Conservation (phyloP, 1,284 basidiomycete species). For the Pisolithus thermaeus region DNA sequence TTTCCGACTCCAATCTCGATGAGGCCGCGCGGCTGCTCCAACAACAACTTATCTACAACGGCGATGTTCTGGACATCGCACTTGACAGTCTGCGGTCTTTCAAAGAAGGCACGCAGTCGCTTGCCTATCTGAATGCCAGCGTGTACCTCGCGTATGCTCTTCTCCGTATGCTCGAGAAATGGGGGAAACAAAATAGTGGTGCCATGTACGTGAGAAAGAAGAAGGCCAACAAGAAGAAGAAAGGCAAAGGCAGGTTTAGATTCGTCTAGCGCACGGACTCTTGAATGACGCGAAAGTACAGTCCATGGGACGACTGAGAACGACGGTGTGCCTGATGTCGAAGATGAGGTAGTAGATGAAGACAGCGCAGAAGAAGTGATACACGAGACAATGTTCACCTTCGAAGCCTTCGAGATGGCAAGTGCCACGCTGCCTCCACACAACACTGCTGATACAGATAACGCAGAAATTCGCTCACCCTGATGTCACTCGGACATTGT, state of each 20-base stretch:
- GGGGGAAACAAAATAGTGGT: constrained; percentile 60
- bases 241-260: constrained; percentile 39
- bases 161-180: constrained; percentile 81
- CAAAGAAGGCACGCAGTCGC: constrained; percentile 65
- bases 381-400: constrained; percentile 83
- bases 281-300: constrained; percentile 16
- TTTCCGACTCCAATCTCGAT: constrained; percentile 46
- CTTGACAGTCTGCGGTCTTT: constrained; percentile 72
- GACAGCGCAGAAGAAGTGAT: constrained; percentile 56
- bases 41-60: constrained; percentile 89
- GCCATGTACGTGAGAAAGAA: constrained; percentile 78
- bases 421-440: constrained; percentile 27
- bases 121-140: constrained; percentile 79
- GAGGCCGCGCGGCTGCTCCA: constrained; percentile 79
- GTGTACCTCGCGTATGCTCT: constrained; percentile 79
- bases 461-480: constrained; percentile 77
- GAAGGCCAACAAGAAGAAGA: constrained; percentile 48
- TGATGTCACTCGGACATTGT: constrained; percentile 75
- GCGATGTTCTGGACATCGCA: constrained; percentile 84
- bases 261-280: constrained; percentile 9
- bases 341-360: constrained; percentile 47
- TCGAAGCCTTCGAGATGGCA: constrained; percentile 84
- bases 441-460: constrained; percentile 10
- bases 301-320: constrained; percentile 43
- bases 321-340: constrained; percentile 59